Base-by-base conservation (phyloP, 805 yeast genomes). In the Cyberlindnera bimundalis region DNA sequence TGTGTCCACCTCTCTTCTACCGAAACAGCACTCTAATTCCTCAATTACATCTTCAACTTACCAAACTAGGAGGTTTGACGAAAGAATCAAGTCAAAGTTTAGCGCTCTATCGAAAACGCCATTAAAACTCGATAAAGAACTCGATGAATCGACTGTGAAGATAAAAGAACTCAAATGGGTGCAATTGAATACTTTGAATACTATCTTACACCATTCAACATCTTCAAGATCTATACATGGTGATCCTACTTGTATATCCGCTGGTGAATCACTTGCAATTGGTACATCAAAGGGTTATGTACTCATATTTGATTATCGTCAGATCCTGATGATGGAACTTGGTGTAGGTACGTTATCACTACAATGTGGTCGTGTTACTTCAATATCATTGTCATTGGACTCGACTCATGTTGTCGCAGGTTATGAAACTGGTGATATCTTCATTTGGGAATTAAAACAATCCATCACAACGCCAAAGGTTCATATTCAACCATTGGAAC, bases 281-380 rank as follows among this genome's bases (percentile, higher is more conserved):
- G 96, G 95, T 2, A 89, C 96, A 0, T 53, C 73, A 0, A 74
- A 73, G 37, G 96, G 96, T 2, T 64, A 59, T 27, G 65, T 87
- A 0, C 59, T 85, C 5, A 67, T 84, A 5, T 89, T 86, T 59
- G 83, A 81, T 52, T 81, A 79, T 46, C 73, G 73, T 32, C 96
- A 90, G 58, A 67, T 65, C 23, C 55, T 84, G 4, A 64, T 71
- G 12, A 62, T 63, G 31, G 68, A 71, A 2, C 55, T 82, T 13
- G 66, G 65, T 1, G 53, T 52, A 15, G 44, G 50, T 1, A 50
- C 58, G 4, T 48, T 47, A 15, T 61, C 66, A 1, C 39, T 58
- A 2, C 61, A 61, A 12, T 57, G 67, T 26, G 79, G 82, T 0
- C 50, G 70, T 0, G 78, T 87, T 1, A 71, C 84, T 0, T 45